phyloP scores from a whole-genome alignment of 768 basidiomycete species.

The Albatrellus ellisii region DNA sequence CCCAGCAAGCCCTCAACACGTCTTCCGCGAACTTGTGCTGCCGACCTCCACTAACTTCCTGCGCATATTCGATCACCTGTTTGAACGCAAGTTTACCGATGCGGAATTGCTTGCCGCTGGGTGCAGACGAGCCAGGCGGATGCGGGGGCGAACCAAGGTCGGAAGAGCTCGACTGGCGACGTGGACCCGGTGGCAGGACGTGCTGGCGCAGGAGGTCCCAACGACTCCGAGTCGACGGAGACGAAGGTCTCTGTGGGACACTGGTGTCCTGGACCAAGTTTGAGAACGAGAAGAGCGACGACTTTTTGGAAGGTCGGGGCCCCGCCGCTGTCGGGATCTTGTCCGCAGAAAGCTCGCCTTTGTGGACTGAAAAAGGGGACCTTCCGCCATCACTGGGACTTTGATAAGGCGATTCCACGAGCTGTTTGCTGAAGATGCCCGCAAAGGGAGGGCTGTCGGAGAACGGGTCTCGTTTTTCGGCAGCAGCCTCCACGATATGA shows the following conservation, averaged over 20 bases:
- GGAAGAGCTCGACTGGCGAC: constrained; percentile 11
- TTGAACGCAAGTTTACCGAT: constrained; percentile 39
- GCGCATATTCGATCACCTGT: constrained; percentile 54
- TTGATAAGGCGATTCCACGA: constrained; percentile 1
- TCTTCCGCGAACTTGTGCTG: constrained; percentile 39
- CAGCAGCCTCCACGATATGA: too few relatives aligned
- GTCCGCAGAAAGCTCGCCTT: background rate
- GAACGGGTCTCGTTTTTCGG: too few relatives aligned
- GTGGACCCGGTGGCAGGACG: constrained; percentile 26
- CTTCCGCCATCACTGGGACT: background rate
- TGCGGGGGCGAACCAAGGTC: constrained; percentile 2
- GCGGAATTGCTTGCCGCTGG: constrained; percentile 29
- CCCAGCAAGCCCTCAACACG: constrained; percentile 40
- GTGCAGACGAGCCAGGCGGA: constrained; percentile 10
- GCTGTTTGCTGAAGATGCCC: background rate
- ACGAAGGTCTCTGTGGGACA: constrained; percentile 1
- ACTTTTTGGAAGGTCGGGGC: constrained; percentile 8
- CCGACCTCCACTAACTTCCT: constrained; percentile 36
- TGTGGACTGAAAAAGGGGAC: constrained; percentile 3
- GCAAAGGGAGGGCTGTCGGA: background rate
- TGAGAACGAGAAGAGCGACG: constrained; percentile 11
- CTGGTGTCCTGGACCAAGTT: constrained; percentile 4
- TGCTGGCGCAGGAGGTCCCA: constrained; percentile 46
- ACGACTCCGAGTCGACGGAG: constrained; percentile 29
- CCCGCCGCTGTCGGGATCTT: background rate